These are phyloP conservation scores for Laguncularia racemosa DNA, from an alignment of 345 rosid genomes.

Conservation along the genomic window DNA sequence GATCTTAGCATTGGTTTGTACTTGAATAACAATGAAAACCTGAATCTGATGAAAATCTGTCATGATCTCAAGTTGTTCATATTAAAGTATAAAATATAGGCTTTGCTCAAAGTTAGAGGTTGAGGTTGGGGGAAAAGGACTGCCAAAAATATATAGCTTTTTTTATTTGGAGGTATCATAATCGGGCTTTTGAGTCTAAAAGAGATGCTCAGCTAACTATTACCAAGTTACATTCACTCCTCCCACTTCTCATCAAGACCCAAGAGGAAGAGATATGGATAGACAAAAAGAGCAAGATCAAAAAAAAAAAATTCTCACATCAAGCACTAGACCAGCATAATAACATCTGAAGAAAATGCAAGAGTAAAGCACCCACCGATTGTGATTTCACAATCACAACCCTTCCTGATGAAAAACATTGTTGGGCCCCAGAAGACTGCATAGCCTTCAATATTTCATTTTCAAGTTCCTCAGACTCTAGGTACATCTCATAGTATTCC, in stretches of 20 bases:
- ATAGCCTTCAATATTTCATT: slow-evolving; percentile 53
- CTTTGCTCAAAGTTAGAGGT: no score
- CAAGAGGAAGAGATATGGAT: background rate
- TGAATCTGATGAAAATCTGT: no score
- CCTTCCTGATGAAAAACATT: slow-evolving; percentile 55
- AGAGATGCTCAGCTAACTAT: no score
- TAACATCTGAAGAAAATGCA: slow-evolving; percentile 7
- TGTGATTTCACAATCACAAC: slow-evolving; percentile 80
- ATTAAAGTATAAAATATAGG: no score
- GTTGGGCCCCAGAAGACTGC: slow-evolving; percentile 41
- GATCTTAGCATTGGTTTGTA: no score
- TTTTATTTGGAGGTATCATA: no score
- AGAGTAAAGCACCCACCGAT: slow-evolving; percentile 41
- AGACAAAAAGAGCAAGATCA: background rate
- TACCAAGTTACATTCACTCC: no score
- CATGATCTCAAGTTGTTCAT: no score
- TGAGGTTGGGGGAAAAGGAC: no score
- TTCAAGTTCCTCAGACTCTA: slow-evolving; percentile 44
- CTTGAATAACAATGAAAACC: background rate
- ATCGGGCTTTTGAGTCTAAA: no score
- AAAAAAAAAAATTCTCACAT: background rate
- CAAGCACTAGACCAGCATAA: background rate
- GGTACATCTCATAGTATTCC: slow-evolving; percentile 68
- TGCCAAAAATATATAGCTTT: no score
- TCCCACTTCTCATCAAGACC: no score